A percentile compares a stretch with the other conserved stretches of the same genome.
phyloP scores from a whole-genome alignment of 2,329 filamentous ascomycete genomes.

The Xenosphaeropsis pyriputrescens region DNA sequence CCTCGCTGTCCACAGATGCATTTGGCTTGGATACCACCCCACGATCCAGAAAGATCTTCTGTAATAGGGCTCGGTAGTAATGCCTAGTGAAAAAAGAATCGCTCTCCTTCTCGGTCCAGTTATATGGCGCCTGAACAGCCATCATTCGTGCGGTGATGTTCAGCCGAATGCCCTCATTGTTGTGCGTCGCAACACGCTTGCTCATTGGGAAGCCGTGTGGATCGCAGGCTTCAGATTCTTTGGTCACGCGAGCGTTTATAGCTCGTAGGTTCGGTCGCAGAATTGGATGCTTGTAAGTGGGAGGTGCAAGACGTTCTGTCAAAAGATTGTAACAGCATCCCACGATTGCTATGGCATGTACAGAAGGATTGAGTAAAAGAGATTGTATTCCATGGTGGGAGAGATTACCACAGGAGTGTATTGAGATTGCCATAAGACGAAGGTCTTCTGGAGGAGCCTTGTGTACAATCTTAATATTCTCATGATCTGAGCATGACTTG shows the following conservation, averaged over 20 bases:
- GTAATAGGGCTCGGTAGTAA: conserved; percentile 80
- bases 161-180: conserved; percentile 52
- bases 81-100: conserved; percentile 83
- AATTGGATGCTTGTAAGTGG: conserved; percentile 71
- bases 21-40: conserved; percentile 51
- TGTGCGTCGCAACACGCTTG: conserved; percentile 44
- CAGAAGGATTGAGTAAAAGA: conserved; percentile 67
- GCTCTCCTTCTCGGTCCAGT: conserved; percentile 75
- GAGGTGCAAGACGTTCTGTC: conserved; percentile 76
- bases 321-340: conserved; percentile 97
- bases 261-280: conserved; percentile 56
- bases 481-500: background rate
- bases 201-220: conserved; percentile 94
- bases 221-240: conserved; percentile 60
- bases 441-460: conserved; percentile 19
- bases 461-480: conserved; percentile 4
- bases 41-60: conserved; percentile 81
- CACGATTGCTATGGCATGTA: conserved; percentile 85
- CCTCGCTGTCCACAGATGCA: conserved; percentile 5
- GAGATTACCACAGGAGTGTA: conserved; percentile 96
- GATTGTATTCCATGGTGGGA: conserved; percentile 87
- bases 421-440: conserved; percentile 73
- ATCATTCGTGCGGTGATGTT: conserved; percentile 98
- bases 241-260: conserved; percentile 51
- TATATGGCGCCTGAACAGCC: conserved; percentile 88